Percentiles rank a stretch among this genome's conserved stretches.
Evolutionary conservation across 2,329 filamentous ascomycete genomes (phyloP).

Genomic region (Thermoascus crustaceus): DNA sequence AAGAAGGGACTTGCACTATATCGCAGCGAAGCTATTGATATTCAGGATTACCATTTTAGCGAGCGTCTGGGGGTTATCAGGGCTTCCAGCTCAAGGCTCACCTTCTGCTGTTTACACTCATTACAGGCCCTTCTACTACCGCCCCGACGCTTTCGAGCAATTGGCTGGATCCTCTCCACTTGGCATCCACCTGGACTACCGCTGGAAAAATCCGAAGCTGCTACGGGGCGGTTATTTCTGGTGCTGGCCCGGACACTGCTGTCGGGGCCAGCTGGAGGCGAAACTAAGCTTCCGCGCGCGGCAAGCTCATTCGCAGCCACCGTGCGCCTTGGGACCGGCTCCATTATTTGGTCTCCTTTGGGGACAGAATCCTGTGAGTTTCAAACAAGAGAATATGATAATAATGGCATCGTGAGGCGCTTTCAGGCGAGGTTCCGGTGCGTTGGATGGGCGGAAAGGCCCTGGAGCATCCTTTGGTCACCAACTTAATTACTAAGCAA

Average conservation of each 20-base stretch:
- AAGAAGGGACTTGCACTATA: slow-evolving; percentile 56
- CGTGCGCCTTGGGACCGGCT: slow-evolving; percentile 24
- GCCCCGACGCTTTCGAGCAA: slow-evolving; percentile 41
- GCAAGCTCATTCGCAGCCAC: slow-evolving; percentile 27
- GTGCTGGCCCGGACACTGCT: slow-evolving; percentile 30
- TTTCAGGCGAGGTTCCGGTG: too few relatives aligned
- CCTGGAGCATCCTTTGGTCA: too few relatives aligned
- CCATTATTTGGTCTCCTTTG: slow-evolving; percentile 15
- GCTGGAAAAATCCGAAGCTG: slow-evolving; percentile 22
- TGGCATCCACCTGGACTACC: slow-evolving; percentile 27
- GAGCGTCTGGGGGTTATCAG: slow-evolving; percentile 1
- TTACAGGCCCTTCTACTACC: slow-evolving; percentile 51
- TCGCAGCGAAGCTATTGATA: slow-evolving; percentile 53
- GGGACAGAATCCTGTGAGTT: too few relatives aligned
- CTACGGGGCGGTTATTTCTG: slow-evolving; percentile 22
- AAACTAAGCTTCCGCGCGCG: slow-evolving; percentile 18
- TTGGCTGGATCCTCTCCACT: slow-evolving; percentile 34
- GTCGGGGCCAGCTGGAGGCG: slow-evolving; percentile 17
- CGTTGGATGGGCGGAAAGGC: too few relatives aligned
- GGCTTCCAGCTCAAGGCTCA: slow-evolving; percentile 22
- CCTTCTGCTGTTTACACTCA: slow-evolving; percentile 61
- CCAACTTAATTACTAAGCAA: too few relatives aligned
- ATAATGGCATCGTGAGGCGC: too few relatives aligned
- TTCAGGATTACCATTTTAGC: slow-evolving; percentile 10
- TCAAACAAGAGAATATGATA: too few relatives aligned